Percentiles rank a stretch among this genome's conserved stretches.
Conservation (phyloP, 2,329 filamentous ascomycete genomes). For the Xylariaceae sp. region DNA sequence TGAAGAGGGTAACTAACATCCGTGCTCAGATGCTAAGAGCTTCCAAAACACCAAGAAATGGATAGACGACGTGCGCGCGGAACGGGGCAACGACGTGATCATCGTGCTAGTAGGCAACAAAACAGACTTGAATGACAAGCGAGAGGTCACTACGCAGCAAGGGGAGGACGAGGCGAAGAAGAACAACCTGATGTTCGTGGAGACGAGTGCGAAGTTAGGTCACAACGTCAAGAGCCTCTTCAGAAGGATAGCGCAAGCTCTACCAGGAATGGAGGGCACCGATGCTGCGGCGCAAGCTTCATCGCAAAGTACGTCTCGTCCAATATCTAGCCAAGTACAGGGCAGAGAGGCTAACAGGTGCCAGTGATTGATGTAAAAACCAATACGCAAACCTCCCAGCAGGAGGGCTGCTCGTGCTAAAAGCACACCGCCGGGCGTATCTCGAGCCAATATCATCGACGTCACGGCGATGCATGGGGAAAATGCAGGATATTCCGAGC, state of each 20-base stretch:
- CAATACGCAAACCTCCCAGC: conserved; percentile 67
- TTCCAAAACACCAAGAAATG: conserved; percentile 99
- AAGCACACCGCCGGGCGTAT: conserved; percentile 3
- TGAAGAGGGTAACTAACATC: conserved; percentile 23
- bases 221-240: conserved; percentile 98
- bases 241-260: conserved; percentile 94
- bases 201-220: conserved; percentile 96
- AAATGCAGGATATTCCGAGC: conserved; percentile 34
- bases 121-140: conserved; percentile 97
- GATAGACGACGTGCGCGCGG: conserved; percentile 97
- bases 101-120: conserved; percentile 99
- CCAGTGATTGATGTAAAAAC: conserved; percentile 94
- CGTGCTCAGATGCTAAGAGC: conserved; percentile 74
- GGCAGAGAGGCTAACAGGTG: conserved; percentile 31
- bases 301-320: conserved; percentile 70
- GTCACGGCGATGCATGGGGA: background rate
- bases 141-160: conserved; percentile 93
- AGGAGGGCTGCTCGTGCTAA: conserved; percentile 74
- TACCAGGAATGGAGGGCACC: conserved; percentile 96
- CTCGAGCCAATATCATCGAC: background rate
- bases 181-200: conserved; percentile 98
- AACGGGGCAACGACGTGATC: conserved; percentile 97
- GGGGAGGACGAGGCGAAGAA: conserved; percentile 98
- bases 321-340: background rate
- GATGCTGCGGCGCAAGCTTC: conserved; percentile 73